Evolutionary conservation across 2,329 filamentous ascomycete genomes (phyloP).

Genomic region (Trichoderma koningiopsis): DNA sequence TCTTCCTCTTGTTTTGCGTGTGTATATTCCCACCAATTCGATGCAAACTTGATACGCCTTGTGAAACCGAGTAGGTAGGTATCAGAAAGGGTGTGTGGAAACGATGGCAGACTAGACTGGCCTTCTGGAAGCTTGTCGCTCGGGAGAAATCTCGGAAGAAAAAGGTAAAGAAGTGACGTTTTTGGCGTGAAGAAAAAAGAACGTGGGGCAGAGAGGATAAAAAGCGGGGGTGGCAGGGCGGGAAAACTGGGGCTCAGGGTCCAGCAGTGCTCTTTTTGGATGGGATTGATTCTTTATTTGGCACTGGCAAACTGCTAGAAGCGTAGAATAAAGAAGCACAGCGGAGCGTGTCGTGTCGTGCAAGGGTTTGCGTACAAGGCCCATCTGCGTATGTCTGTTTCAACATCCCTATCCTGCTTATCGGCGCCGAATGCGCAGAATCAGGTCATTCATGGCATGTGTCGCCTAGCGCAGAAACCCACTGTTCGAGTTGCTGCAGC

Average conservation of each 20-base stretch:
- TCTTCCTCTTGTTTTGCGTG: not conserved
- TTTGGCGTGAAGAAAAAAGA: not conserved
- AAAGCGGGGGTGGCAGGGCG: not conserved
- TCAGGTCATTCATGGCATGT: not conserved
- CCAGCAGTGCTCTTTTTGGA: not conserved
- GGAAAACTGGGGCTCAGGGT: not conserved
- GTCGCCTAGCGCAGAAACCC: not conserved
- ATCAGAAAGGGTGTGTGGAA: not conserved
- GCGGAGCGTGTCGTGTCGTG: not conserved
- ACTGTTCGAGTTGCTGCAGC: not conserved
- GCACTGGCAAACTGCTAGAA: not conserved
- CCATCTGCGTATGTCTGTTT: not conserved
- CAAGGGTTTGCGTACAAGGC: not conserved
- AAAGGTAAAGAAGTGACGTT: not conserved
- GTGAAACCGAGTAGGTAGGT: not conserved
- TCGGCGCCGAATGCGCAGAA: not conserved
- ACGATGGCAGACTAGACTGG: not conserved
- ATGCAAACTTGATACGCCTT: not conserved
- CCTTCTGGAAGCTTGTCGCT: not conserved
- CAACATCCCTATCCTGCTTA: not conserved
- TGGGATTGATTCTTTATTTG: not conserved
- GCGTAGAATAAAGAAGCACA: not conserved
- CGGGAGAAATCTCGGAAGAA: slow-evolving; percentile 15
- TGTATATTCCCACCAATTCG: not conserved
- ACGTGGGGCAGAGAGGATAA: not conserved